Base-by-base conservation (phyloP, 75 land plant species). In the Cupressus sempervirens region DNA sequence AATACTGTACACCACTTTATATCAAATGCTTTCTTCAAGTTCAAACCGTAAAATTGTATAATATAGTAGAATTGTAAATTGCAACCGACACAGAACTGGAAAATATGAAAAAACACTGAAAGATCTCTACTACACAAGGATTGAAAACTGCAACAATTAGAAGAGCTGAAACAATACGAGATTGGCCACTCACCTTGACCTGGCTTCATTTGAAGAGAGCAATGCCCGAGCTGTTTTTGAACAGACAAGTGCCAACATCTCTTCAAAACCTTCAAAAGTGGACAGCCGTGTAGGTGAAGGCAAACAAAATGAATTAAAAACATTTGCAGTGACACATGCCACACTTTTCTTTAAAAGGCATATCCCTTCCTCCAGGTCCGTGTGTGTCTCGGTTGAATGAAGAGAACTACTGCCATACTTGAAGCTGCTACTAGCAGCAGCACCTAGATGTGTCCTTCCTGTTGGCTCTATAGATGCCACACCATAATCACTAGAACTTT, bases 341-440 rank as follows among this genome's bases (percentile, higher is more conserved):
- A 97, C 96, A 92, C 99, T 97, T 85, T 95, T 91, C 88, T 94
- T 94, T 29, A 97, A 88, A 72, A 97, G 91, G 40, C 91, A 90
- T 54, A 97, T 96, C 50, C 95, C 99, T 90, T 92, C 93, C 89
- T 92, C 94, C 76, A 96, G 88, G 38, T 96, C 99, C 85, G 88
- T 88, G 82, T 92, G 91, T 46, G 86, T 92, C 81, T 94, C 96
- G 29, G 88, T 48, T 76, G 93, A 89, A 77, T 92, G 93, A 43
- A 84, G 86, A 65, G 94, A 91, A 70, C 93, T 89, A 84, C 89
- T 85, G 70, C 91, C 92, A 84, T 88, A 90, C 82, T 90, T 90
- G 74, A 94, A 92, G 85, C 94, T 93, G 70, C 85, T 88, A 83
- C 86, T 86, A 82, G 90, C 52, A 80, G 83, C 68, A 43, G 29